phyloP scores from a whole-genome alignment of 1,284 basidiomycete genomes.

The Takashimella koratensis region DNA sequence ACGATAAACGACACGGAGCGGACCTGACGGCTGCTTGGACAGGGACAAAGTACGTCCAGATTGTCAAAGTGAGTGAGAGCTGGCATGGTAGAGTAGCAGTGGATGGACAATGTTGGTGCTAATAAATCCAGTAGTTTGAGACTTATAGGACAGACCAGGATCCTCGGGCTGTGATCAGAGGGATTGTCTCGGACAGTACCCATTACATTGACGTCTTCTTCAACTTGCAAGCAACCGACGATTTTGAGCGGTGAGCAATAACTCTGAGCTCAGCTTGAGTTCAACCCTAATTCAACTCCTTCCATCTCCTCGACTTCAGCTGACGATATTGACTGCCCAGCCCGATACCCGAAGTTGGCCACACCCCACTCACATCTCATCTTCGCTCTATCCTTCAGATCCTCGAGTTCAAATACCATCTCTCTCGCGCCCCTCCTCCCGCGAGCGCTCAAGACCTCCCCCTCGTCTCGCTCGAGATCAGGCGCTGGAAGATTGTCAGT shows the following conservation, averaged over 20 bases:
- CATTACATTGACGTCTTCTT: constrained; percentile 26
- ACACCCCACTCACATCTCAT: constrained; percentile 19
- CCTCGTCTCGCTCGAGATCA: constrained; percentile 18
- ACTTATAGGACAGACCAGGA: constrained; percentile 11
- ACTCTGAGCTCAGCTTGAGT: neutral
- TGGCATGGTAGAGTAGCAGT: neutral
- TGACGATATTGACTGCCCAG: neutral
- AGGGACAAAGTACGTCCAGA: constrained; percentile 18
- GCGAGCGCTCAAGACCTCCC: constrained; percentile 8
- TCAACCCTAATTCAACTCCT: neutral
- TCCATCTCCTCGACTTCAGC: neutral
- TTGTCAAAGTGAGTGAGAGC: constrained; percentile 20
- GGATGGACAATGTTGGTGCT: neutral
- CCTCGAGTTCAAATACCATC: constrained; percentile 12
- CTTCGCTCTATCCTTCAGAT: constrained; percentile 26
- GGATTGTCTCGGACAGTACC: constrained; percentile 22
- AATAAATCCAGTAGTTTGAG: constrained; percentile 13
- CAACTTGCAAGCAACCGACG: constrained; percentile 22
- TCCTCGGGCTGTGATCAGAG: constrained; percentile 14
- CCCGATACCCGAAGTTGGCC: neutral
- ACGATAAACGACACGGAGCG: constrained; percentile 30
- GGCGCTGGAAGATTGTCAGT: constrained; percentile 21
- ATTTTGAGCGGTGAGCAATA: constrained; percentile 26
- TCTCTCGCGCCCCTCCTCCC: neutral
- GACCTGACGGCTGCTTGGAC: constrained; percentile 12